Base-by-base conservation (phyloP, 495 filamentous ascomycete species). In the Penicillium salamii region DNA sequence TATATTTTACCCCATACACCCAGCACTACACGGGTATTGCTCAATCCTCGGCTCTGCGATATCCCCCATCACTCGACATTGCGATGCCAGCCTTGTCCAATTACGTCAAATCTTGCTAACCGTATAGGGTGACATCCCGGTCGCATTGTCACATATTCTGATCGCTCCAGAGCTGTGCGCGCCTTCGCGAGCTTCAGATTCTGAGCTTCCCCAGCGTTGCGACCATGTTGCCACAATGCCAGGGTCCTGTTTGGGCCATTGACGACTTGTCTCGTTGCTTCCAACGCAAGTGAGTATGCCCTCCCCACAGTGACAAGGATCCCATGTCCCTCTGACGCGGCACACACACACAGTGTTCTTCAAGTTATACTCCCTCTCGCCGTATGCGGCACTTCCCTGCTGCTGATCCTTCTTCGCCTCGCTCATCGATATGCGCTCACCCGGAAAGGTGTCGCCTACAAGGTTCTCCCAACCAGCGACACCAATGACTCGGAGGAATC, bases 241-340 rank as follows among this genome's bases (percentile, higher is more conserved):
- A 79, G 58, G 83, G 83, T 66, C 88, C 90, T 38, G 74, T 90
- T 59, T 98, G 93, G 93, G 79, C 75, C 58, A 71, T 78, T 50
- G 93, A 98, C 70, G 95, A 98, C 70, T 86, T 98, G 63, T 86
- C 87, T 9, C 71, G 65, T 42, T 97, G 95, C 70, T 91, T 98
- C 63, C 85, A 90, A 61, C 82, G 80, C 74, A 90, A 95, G 92
- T 96, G 49, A 59, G 61, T 65, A 13, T 42, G 13, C 39, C 28
- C 26, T 41, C 32, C 15, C 34, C 43, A 42, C 40, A 35, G 38
- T 54, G 29, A 18, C 23, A 26, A 26, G 23, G 23, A 51, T 45
- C 17, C 24, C 7, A 21, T 19, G 9, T 28, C 2, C 19, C 42
- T 42, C 58, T 66, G 42, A 66, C 46, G 28, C 32, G 34, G 33